Base-by-base conservation (phyloP, 2,329 filamentous ascomycete genomes). In the Colletotrichum cordylinicola region DNA sequence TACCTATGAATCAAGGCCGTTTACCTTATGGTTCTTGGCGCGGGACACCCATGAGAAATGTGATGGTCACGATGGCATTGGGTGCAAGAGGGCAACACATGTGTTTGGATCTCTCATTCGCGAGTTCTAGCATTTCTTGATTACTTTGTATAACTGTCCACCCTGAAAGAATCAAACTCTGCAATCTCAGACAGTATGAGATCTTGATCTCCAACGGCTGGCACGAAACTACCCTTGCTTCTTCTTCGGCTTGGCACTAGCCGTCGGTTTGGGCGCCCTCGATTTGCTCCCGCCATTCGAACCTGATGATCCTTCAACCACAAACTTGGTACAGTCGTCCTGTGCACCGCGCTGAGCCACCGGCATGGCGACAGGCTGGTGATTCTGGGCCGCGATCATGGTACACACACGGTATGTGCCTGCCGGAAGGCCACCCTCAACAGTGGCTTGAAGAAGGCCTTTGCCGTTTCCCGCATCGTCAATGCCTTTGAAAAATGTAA, bases 401-500 rank as follows among this genome's bases (percentile, higher is more conserved):
- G 88, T 89, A 80, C 89, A 91, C 56, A 87, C 87, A 67, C 89
- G 85, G 81, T 90, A 90, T 75, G 81, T 79, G 6, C 89, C 90
- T 35, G 82, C 82, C 12, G 87, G 85, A 27, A 91, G 84, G 29
- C 89, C 89, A 3, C 83, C 86, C 0, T 81, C 80, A 9, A 91
- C 87, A 31, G 81, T 79, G 29, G 88, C 86, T 68, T 81, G 80
- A 48, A 91, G 83, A n/a, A 83, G 79, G 8, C 88, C 89, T 8
- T 87, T 80, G 12, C 86, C 85, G 75, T 90, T 83, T 48, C 87
- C 89, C 27, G 80, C 83, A 76, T 90, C 87, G 78, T 91, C 90
- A 79, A 91, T 86, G 73, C 90, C 90, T 83, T 90, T 91, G 86
- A 91, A 91, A 83, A 90, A 91, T 29, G 84, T 87, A 80, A 91